phyloP scores from a whole-genome alignment of 306 rosid species.

The Canavalia ensiformis region DNA sequence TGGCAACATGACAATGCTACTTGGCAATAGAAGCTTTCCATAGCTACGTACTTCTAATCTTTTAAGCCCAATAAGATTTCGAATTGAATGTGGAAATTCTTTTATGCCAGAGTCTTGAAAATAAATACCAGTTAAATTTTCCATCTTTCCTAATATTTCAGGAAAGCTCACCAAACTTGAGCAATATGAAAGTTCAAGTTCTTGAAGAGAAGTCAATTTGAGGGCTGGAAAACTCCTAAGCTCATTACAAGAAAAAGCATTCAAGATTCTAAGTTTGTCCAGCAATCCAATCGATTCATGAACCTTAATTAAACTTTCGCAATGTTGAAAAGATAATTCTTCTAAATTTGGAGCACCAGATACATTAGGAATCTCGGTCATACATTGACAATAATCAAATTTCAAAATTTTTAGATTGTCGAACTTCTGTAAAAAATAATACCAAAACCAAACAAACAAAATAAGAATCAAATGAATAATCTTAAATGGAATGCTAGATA shows the following conservation, averaged over 20 bases:
- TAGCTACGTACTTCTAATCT: neutral
- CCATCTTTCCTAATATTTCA: neutral
- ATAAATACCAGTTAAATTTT: neutral
- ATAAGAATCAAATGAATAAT: too few species aligned
- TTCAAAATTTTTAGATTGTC: too few species aligned
- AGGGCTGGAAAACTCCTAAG: neutral
- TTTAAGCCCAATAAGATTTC: neutral
- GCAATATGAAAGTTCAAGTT: neutral
- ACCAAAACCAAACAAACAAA: too few species aligned
- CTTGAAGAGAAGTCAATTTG: too few species aligned
- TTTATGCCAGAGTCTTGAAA: conserved; percentile 24
- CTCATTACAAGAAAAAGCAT: neutral
- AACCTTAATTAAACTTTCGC: too few species aligned
- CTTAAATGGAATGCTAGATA: too few species aligned
- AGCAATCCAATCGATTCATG: neutral
- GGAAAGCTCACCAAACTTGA: neutral
- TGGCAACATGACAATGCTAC: neutral
- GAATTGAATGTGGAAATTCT: neutral
- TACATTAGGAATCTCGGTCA: neutral
- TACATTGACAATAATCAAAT: neutral
- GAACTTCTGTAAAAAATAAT: too few species aligned
- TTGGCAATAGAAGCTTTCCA: neutral
- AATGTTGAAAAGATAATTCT: neutral
- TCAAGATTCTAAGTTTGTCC: neutral
- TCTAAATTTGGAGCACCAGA: neutral